Evolutionary conservation across 257 asterid species (phyloP).

Genomic region (Solanum chmielewskii): DNA sequence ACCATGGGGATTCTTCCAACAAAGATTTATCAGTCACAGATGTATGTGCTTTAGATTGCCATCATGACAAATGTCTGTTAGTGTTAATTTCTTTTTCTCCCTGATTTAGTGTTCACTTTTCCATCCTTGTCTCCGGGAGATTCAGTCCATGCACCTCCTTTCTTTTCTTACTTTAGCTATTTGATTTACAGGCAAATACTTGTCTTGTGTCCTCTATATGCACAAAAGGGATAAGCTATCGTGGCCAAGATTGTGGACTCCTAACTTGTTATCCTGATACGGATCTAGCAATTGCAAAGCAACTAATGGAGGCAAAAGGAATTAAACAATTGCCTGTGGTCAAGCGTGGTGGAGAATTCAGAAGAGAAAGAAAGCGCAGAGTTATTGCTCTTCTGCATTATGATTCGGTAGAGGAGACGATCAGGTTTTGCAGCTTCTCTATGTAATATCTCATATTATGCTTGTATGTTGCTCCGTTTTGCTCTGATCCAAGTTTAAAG

Average conservation of each 20-base stretch:
- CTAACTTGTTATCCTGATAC: conserved; percentile 82
- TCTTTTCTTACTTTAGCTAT: neutral
- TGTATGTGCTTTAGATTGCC: conserved; percentile 29
- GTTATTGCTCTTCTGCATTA: conserved; percentile 60
- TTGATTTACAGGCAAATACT: conserved; percentile 37
- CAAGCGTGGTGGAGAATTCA: conserved; percentile 49
- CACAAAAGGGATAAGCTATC: conserved; percentile 71
- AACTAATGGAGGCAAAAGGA: conserved; percentile 95
- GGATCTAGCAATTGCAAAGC: conserved; percentile 81
- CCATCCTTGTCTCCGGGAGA: neutral
- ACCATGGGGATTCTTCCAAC: conserved; percentile 32
- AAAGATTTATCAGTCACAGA: conserved; percentile 27
- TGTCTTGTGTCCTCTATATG: conserved; percentile 66
- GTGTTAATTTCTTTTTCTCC: neutral
- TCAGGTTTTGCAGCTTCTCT: conserved; percentile 42
- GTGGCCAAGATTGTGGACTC: conserved; percentile 64
- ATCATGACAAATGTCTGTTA: neutral
- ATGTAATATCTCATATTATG: neutral
- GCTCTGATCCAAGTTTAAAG: neutral
- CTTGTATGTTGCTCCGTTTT: neutral
- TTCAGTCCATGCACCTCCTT: neutral
- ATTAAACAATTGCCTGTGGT: conserved; percentile 87
- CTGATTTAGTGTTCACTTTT: neutral
- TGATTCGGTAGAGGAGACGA: conserved; percentile 59
- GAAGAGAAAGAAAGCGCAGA: conserved; percentile 50